Conservation (phyloP, 495 filamentous ascomycete genomes). For the Penicillium angulare region DNA sequence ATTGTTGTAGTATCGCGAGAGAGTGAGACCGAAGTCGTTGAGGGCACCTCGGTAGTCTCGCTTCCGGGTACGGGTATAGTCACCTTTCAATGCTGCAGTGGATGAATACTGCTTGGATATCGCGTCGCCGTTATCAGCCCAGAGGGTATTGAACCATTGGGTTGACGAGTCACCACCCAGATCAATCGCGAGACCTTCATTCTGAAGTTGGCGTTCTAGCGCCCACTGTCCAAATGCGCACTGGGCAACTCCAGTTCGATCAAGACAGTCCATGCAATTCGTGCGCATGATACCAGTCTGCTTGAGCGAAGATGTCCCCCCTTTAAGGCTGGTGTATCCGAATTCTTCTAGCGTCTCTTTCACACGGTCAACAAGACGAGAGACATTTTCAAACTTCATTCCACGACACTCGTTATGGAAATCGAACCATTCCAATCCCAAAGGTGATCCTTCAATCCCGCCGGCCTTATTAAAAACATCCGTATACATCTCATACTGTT, state of each 20-base stretch:
- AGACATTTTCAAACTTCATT: slow-evolving; percentile 96
- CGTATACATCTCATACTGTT: slow-evolving; percentile 67
- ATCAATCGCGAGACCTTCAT: slow-evolving; percentile 70
- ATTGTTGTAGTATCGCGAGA: slow-evolving; percentile 67
- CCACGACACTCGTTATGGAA: slow-evolving; percentile 88
- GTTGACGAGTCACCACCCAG: slow-evolving; percentile 68
- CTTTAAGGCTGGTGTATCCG: slow-evolving; percentile 59
- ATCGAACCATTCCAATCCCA: slow-evolving; percentile 92
- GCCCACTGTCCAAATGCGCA: slow-evolving; percentile 76
- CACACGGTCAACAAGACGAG: slow-evolving; percentile 68
- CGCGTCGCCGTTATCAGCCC: slow-evolving; percentile 86
- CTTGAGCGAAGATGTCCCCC: slow-evolving; percentile 46
- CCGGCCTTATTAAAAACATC: slow-evolving; percentile 60
- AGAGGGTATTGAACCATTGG: slow-evolving; percentile 89
- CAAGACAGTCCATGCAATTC: slow-evolving; percentile 98
- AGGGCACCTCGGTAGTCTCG: slow-evolving; percentile 88
- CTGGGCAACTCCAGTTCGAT: slow-evolving; percentile 91
- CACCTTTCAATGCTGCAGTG: slow-evolving; percentile 90
- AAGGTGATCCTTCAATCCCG: slow-evolving; percentile 48
- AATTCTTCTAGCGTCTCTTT: slow-evolving; percentile 58
- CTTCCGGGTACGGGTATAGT: slow-evolving; percentile 88
- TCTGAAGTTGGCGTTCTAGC: slow-evolving; percentile 70
- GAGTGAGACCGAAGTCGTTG: slow-evolving; percentile 86
- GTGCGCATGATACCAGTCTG: slow-evolving; percentile 80
- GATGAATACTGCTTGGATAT: slow-evolving; percentile 71